phyloP scores from a whole-genome alignment of 2,329 filamentous ascomycete genomes.

The Tolypocladium capitatum region DNA sequence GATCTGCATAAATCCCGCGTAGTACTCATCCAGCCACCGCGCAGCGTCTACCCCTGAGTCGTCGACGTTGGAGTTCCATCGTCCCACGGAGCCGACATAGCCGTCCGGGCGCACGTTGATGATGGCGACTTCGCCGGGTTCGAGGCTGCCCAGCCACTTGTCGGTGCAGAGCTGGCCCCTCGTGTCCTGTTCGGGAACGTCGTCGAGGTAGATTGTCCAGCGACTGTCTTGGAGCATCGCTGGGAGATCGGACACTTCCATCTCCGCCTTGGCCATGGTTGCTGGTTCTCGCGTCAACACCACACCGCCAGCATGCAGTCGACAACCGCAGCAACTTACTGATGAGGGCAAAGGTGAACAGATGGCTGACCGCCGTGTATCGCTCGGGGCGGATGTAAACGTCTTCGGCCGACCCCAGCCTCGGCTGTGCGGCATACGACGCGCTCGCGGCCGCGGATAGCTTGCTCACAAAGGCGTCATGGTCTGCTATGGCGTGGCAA shows the following conservation, averaged over 20 bases:
- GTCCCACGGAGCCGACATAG: slow-evolving; percentile 53
- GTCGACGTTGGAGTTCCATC: slow-evolving; percentile 38
- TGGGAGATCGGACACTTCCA: slow-evolving; percentile 56
- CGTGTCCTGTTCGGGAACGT: slow-evolving; percentile 43
- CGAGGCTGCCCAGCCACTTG: slow-evolving; percentile 54
- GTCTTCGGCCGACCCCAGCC: slow-evolving; percentile 45
- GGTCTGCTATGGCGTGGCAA: slow-evolving; percentile 38
- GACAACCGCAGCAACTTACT: slow-evolving; percentile 30
- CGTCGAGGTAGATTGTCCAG: slow-evolving; percentile 63
- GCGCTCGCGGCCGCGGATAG: slow-evolving; percentile 43
- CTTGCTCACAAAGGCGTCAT: slow-evolving; percentile 42
- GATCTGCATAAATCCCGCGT: slow-evolving; percentile 39
- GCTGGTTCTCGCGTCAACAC: slow-evolving; percentile 22
- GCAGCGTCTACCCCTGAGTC: slow-evolving; percentile 38
- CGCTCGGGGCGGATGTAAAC: slow-evolving; percentile 53
- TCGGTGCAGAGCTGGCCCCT: slow-evolving; percentile 42
- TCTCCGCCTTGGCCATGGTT: slow-evolving; percentile 44
- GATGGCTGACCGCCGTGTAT: slow-evolving; percentile 53
- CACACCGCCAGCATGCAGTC: neutral
- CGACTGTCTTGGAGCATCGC: slow-evolving; percentile 46
- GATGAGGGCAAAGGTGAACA: slow-evolving; percentile 58
- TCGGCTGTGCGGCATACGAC: slow-evolving; percentile 49
- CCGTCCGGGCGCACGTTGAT: slow-evolving; percentile 61
- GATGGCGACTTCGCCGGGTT: slow-evolving; percentile 44
- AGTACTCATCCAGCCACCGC: slow-evolving; percentile 41